Evolutionary conservation across 805 yeast genomes (phyloP).

Genomic region (Suhomyces sp.): DNA sequence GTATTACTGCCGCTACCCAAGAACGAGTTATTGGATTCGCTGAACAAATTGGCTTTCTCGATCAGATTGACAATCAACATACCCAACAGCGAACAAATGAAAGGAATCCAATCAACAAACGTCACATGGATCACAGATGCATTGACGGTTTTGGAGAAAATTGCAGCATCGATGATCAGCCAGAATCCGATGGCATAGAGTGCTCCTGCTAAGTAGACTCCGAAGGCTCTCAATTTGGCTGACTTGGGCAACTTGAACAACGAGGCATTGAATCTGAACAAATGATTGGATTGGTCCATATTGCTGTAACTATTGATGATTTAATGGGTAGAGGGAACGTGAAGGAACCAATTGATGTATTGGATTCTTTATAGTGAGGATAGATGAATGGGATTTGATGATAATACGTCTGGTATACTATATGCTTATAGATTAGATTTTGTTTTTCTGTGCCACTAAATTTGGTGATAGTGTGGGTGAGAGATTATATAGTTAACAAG

Average conservation of each 20-base stretch:
- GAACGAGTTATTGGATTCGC: constrained; percentile 37
- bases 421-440: too few species aligned
- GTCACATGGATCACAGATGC: constrained; percentile 85
- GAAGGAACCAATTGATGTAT: too few species aligned
- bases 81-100: constrained; percentile 83
- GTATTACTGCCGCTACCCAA: constrained; percentile 41
- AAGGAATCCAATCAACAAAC: constrained; percentile 95
- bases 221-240: constrained; percentile 63
- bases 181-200: constrained; percentile 86
- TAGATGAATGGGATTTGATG: too few species aligned
- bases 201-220: constrained; percentile 77
- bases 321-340: constrained; percentile 1
- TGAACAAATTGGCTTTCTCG: constrained; percentile 61
- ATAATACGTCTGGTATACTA: too few species aligned
- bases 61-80: constrained; percentile 79
- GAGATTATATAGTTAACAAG: too few species aligned
- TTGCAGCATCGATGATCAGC: constrained; percentile 84
- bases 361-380: too few species aligned
- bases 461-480: too few species aligned
- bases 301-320: too few species aligned
- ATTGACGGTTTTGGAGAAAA: constrained; percentile 80
- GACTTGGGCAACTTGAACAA: constrained; percentile 67
- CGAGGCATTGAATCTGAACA: constrained; percentile 60
- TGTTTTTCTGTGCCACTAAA: too few species aligned
- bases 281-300: constrained; percentile 47